A percentile compares a stretch with the other conserved stretches of the same genome.
Conservation (phyloP, 257 asterid genomes). For the Penstemon davidsonii region DNA sequence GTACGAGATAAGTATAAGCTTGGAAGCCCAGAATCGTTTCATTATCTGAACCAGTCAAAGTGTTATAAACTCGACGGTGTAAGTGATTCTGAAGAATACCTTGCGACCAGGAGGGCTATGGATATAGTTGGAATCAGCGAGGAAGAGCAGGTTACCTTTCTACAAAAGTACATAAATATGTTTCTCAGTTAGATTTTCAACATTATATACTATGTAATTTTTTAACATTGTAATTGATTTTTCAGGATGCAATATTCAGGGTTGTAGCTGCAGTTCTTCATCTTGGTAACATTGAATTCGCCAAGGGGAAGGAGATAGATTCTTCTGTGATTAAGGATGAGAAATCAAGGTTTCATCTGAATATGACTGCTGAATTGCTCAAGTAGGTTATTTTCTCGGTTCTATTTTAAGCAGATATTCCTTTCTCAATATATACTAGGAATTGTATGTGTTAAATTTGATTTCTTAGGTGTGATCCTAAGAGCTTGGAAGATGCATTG, state of each 20-base stretch:
- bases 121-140: constrained; percentile 97
- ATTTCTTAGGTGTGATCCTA: constrained; percentile 79
- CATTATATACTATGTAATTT: constrained; percentile 1
- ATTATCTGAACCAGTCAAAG: constrained; percentile 89
- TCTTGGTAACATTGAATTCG: constrained; percentile 91
- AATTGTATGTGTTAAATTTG: constrained; percentile 25
- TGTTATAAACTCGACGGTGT: constrained; percentile 86
- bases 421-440: constrained; percentile 18
- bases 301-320: constrained; percentile 91
- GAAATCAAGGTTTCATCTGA: constrained; percentile 87
- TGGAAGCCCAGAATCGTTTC: constrained; percentile 69
- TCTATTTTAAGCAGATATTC: constrained; percentile 14
- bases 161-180: constrained; percentile 22
- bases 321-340: constrained; percentile 96
- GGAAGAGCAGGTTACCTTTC: constrained; percentile 81
- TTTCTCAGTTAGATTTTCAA: constrained; percentile 23
- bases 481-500: constrained; percentile 94
- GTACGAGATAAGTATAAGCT: constrained; percentile 82
- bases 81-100: constrained; percentile 85
- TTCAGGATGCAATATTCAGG: constrained; percentile 90
- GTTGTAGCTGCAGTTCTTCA: constrained; percentile 97
- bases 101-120: constrained; percentile 98
- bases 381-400: constrained; percentile 47
- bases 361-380: constrained; percentile 80
- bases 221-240: constrained; percentile 28